phyloP scores from a whole-genome alignment of 78 protist genomes.

The Speleostelium caveatum region DNA sequence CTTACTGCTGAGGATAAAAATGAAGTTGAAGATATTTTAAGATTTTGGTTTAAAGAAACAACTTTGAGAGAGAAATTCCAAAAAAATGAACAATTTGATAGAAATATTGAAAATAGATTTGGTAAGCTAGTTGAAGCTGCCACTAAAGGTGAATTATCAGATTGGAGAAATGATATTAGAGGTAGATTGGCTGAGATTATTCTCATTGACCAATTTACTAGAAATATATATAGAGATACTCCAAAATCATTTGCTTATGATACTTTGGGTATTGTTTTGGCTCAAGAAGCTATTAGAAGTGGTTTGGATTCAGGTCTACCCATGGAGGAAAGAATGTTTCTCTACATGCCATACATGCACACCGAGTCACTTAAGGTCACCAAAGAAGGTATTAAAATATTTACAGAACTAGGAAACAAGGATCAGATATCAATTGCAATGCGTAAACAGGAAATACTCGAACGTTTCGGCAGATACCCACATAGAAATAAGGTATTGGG shows the following conservation, averaged over 20 bases:
- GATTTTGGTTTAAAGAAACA: too few species aligned
- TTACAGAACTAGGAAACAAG: too few species aligned
- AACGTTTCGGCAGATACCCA: conserved; percentile 5
- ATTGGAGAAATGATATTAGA: neutral
- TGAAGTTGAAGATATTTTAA: too few species aligned
- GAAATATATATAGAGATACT: conserved; percentile 37
- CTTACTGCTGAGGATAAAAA: too few species aligned
- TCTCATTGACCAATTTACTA: conserved; percentile 28
- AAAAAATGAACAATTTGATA: too few species aligned
- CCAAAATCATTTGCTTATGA: conserved; percentile 6
- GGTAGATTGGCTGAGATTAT: conserved; percentile 21
- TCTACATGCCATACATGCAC: conserved; percentile 15
- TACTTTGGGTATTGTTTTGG: neutral
- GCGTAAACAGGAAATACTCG: neutral
- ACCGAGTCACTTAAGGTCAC: too few species aligned
- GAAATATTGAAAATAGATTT: too few species aligned
- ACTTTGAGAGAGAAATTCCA: too few species aligned
- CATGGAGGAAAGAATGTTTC: conserved; percentile 24
- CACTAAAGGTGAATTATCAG: neutral
- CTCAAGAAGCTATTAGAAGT: neutral
- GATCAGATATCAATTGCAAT: too few species aligned
- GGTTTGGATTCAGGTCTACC: too few species aligned
- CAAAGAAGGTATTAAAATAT: too few species aligned
- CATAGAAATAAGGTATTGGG: conserved; percentile 22
- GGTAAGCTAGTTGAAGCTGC: neutral